These are phyloP conservation scores for Fusarium camptoceras DNA, from an alignment of 2,329 filamentous ascomycete species.

Conservation along the genomic window DNA sequence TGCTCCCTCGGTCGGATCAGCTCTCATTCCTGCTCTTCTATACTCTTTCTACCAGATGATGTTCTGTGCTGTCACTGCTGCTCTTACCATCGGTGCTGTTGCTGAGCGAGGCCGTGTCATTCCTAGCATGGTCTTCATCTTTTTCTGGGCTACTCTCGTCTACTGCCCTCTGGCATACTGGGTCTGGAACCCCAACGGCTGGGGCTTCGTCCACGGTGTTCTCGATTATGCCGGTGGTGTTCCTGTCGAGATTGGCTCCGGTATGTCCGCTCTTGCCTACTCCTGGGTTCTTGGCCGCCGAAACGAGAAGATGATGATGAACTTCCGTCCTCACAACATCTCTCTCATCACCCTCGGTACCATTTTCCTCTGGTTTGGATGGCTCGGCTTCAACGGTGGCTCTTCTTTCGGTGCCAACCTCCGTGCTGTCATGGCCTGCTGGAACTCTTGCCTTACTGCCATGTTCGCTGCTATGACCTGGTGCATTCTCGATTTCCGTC, in stretches of 20 bases:
- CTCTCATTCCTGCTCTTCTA: slow-evolving; percentile 87
- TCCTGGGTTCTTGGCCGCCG: slow-evolving; percentile 94
- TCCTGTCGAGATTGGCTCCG: slow-evolving; percentile 96
- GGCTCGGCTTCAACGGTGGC: slow-evolving; percentile 98
- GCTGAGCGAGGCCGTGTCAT: slow-evolving; percentile 94
- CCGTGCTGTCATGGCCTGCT: slow-evolving; percentile 94
- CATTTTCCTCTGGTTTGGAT: slow-evolving; percentile 96
- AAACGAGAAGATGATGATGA: slow-evolving; percentile 99
- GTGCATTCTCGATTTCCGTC: slow-evolving; percentile 94
- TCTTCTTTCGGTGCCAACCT: slow-evolving; percentile 95
- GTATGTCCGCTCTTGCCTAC: slow-evolving; percentile 92
- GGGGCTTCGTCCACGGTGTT: slow-evolving; percentile 90
- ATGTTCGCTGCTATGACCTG: slow-evolving; percentile 93
- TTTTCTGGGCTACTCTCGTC: slow-evolving; percentile 96
- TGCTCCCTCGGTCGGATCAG: slow-evolving; percentile 86
- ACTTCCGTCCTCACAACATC: slow-evolving; percentile 99
- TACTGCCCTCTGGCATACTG: slow-evolving; percentile 98
- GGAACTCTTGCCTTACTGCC: slow-evolving; percentile 95
- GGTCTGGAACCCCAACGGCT: slow-evolving; percentile 96
- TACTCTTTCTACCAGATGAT: slow-evolving; percentile 99
- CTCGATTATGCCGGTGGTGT: slow-evolving; percentile 97
- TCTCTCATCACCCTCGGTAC: slow-evolving; percentile 96
- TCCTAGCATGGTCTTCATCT: slow-evolving; percentile 93
- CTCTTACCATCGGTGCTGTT: slow-evolving; percentile 90
- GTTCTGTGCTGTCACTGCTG: slow-evolving; percentile 93